phyloP scores from a whole-genome alignment of 164 flowering plant species.

The Dillenia turbinata region DNA sequence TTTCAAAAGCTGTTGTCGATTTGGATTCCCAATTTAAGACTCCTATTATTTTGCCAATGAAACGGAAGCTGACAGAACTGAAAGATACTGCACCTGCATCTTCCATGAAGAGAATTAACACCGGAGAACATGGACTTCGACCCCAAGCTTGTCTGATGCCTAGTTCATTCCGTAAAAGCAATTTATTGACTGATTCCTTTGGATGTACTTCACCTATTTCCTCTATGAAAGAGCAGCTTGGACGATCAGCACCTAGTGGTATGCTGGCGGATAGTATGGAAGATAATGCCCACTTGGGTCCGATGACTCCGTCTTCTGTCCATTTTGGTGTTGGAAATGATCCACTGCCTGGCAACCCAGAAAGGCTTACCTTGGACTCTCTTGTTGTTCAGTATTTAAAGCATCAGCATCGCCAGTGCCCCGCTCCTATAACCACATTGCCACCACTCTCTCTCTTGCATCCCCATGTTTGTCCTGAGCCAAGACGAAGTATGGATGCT shows the following conservation, averaged over 20 bases:
- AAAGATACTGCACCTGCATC: slow-evolving; percentile 45
- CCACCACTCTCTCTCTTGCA: slow-evolving; percentile 93
- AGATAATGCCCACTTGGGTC: slow-evolving; percentile 35
- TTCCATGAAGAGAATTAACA: slow-evolving; percentile 53
- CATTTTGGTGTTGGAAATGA: slow-evolving; percentile 49
- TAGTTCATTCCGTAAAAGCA: slow-evolving; percentile 33
- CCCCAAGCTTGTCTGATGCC: slow-evolving; percentile 58
- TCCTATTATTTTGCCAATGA: slow-evolving; percentile 66
- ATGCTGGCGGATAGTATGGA: slow-evolving; percentile 36
- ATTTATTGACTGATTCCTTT: slow-evolving; percentile 31
- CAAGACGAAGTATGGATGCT: slow-evolving; percentile 78
- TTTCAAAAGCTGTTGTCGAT: slow-evolving; percentile 29
- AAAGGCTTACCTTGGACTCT: slow-evolving; percentile 78
- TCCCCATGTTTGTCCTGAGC: slow-evolving; percentile 94
- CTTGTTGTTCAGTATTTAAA: slow-evolving; percentile 89
- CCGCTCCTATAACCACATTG: slow-evolving; percentile 94
- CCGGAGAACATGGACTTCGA: slow-evolving; percentile 48
- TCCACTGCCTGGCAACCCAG: slow-evolving; percentile 43
- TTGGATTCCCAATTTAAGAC: slow-evolving; percentile 52
- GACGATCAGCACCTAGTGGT: slow-evolving; percentile 23
- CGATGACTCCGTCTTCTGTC: slow-evolving; percentile 22
- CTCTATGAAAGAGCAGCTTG: slow-evolving; percentile 31
- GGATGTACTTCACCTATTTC: slow-evolving; percentile 48
- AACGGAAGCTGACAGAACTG: slow-evolving; percentile 72
- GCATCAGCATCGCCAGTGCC: slow-evolving; percentile 97